phyloP scores from a whole-genome alignment of 441 rosid species.

The Adansonia gregorii region DNA sequence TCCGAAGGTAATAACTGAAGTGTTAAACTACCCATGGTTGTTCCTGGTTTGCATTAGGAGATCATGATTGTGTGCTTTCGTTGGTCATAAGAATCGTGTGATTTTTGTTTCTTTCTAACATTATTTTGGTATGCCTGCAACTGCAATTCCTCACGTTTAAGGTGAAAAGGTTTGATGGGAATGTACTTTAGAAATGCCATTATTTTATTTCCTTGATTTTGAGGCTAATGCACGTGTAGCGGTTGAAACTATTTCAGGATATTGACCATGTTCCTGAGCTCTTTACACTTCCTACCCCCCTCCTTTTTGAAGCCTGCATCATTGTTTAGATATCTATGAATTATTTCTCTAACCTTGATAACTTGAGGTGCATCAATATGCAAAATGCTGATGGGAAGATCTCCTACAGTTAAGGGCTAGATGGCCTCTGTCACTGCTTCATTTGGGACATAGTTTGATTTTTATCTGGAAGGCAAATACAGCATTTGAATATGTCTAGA shows the following conservation, averaged over 20 bases:
- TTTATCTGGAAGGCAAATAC: constrained; percentile 93
- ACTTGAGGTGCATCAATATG: constrained; percentile 71
- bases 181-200: constrained; percentile 46
- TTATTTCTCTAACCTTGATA: constrained; percentile 59
- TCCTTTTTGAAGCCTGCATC: constrained; percentile 39
- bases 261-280: constrained; percentile 36
- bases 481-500: constrained; percentile 78
- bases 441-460: constrained; percentile 80
- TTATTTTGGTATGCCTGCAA: constrained; percentile 69
- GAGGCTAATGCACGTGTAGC: constrained; percentile 39
- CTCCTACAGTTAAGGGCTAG: constrained; percentile 83
- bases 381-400: constrained; percentile 97
- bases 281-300: constrained; percentile 22
- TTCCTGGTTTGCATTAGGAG: constrained; percentile 16
- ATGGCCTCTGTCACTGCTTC: constrained; percentile 86
- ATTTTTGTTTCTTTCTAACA: constrained; percentile 58
- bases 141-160: constrained; percentile 63
- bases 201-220: constrained; percentile 45
- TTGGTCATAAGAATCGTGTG: constrained; percentile 40
- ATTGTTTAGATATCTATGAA: constrained; percentile 47
- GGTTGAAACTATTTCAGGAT: constrained; percentile 42
- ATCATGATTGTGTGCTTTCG: constrained; percentile 37
- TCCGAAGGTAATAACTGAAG: too few relatives aligned
- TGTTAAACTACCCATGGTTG: too few relatives aligned
- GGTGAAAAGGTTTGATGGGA: constrained; percentile 72